Conservation (phyloP, 108 stramenopile genomes). For the Nitzschia sp. region DNA sequence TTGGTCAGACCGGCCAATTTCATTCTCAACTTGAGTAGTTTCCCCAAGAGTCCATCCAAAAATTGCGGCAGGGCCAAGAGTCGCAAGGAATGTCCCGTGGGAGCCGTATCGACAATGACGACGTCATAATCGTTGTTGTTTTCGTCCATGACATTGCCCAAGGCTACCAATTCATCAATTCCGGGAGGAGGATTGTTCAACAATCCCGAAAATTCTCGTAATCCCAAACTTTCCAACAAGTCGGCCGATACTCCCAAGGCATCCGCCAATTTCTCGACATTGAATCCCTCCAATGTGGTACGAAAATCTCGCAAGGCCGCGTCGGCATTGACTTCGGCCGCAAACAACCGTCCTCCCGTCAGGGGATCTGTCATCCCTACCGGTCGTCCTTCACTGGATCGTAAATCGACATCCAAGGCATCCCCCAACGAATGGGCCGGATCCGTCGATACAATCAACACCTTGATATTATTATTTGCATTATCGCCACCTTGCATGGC, state of each 20-base stretch:
- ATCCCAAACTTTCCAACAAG: constrained; percentile 70
- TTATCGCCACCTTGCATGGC: too few relatives aligned
- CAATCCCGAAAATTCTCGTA: constrained; percentile 73
- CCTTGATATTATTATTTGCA: constrained; percentile 83
- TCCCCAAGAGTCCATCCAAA: constrained; percentile 81
- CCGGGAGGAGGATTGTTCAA: constrained; percentile 94
- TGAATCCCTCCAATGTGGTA: constrained; percentile 60
- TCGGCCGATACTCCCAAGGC: constrained; percentile 61
- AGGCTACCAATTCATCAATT: constrained; percentile 91
- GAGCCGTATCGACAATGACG: constrained; percentile 90
- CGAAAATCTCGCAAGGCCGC: constrained; percentile 78
- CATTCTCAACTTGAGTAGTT: constrained; percentile 69
- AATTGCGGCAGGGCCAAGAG: constrained; percentile 87
- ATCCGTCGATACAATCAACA: constrained; percentile 93
- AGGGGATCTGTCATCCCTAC: constrained; percentile 65
- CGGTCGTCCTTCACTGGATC: constrained; percentile 44
- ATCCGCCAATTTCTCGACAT: constrained; percentile 60
- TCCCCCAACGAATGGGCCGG: constrained; percentile 97
- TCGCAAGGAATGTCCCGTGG: constrained; percentile 91
- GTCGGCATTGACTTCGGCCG: constrained; percentile 84
- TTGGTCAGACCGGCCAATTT: constrained; percentile 71
- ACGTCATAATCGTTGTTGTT: constrained; percentile 75
- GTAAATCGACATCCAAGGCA: constrained; percentile 82
- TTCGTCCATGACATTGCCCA: constrained; percentile 84
- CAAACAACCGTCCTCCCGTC: constrained; percentile 65